These are phyloP conservation scores for Mycosarcoma mackinlayi DNA, from an alignment of 1,284 basidiomycete genomes.

Conservation along the genomic window DNA sequence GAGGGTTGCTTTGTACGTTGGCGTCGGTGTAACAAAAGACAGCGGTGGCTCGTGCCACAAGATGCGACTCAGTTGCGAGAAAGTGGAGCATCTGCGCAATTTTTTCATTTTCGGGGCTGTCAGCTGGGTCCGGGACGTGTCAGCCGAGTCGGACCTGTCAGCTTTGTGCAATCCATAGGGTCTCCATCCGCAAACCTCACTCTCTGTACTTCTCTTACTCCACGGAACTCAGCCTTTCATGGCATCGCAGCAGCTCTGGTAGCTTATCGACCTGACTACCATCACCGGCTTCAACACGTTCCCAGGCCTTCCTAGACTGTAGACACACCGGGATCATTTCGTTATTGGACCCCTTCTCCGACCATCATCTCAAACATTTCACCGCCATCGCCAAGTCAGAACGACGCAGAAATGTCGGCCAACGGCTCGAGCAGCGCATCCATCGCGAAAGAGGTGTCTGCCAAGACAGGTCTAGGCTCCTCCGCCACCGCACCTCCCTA, in stretches of 20 bases:
- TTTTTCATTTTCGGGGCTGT: not conserved
- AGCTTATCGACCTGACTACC: not conserved
- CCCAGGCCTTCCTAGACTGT: not conserved
- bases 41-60: no score
- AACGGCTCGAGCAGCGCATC: not conserved
- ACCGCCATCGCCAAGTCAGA: not conserved
- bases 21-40: not conserved
- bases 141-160: conserved; percentile 6
- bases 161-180: no score
- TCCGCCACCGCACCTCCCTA: conserved; percentile 14
- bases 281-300: not conserved
- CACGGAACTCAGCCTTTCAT: conserved; percentile 5
- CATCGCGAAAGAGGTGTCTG: conserved; percentile 13
- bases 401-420: not conserved
- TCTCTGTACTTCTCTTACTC: not conserved
- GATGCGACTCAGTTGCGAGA: no score
- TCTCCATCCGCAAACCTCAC: not conserved
- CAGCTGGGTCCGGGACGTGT: conserved; percentile 13
- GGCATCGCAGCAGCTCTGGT: not conserved
- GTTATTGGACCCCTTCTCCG: no score
- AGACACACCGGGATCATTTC: not conserved
- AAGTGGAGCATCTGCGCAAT: not conserved
- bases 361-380: not conserved
- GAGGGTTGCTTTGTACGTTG: not conserved
- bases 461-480: conserved; percentile 39